phyloP scores from a whole-genome alignment of 2,329 filamentous ascomycete genomes.

The Dothistroma pini region DNA sequence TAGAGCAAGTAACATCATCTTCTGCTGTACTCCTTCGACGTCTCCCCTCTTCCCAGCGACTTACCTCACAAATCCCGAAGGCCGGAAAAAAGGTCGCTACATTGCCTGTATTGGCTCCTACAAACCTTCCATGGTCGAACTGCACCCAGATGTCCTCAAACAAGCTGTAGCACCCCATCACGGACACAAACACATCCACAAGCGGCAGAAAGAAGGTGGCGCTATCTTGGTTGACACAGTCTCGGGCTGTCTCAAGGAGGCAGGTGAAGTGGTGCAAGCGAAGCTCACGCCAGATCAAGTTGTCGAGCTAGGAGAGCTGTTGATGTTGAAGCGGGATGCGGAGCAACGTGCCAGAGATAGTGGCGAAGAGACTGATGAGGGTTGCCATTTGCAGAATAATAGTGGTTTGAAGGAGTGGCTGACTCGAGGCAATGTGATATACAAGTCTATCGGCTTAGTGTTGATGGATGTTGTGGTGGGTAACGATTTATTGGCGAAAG shows the following conservation, averaged over 20 bases:
- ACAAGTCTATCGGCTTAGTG: conserved; percentile 65
- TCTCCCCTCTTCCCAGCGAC: conserved; percentile 70
- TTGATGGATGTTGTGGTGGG: conserved; percentile 67
- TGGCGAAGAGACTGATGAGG: conserved; percentile 23
- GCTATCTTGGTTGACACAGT: conserved; percentile 65
- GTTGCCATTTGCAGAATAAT: conserved; percentile 35
- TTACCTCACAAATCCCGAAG: conserved; percentile 69
- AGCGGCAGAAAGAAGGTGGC: conserved; percentile 56
- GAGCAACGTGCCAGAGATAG: conserved; percentile 35
- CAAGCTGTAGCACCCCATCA: conserved; percentile 57
- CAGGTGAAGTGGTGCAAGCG: conserved; percentile 81
- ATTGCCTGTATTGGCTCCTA: conserved; percentile 70
- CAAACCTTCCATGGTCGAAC: conserved; percentile 72
- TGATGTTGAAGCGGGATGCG: conserved; percentile 59
- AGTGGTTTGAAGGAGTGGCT: conserved; percentile 51
- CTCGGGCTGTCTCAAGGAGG: conserved; percentile 74
- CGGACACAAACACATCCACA: conserved; percentile 60
- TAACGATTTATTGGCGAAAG: conserved; percentile 54
- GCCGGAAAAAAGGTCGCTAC: conserved; percentile 65
- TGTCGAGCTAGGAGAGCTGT: conserved; percentile 81
- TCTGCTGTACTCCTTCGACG: conserved; percentile 78
- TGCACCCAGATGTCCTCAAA: conserved; percentile 71
- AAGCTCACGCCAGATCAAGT: conserved; percentile 69
- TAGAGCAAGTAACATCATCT: conserved; percentile 71
- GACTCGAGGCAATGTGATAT: conserved; percentile 62